Conservation (phyloP, 1,284 basidiomycete genomes). For the Wolfiporia cocos region DNA sequence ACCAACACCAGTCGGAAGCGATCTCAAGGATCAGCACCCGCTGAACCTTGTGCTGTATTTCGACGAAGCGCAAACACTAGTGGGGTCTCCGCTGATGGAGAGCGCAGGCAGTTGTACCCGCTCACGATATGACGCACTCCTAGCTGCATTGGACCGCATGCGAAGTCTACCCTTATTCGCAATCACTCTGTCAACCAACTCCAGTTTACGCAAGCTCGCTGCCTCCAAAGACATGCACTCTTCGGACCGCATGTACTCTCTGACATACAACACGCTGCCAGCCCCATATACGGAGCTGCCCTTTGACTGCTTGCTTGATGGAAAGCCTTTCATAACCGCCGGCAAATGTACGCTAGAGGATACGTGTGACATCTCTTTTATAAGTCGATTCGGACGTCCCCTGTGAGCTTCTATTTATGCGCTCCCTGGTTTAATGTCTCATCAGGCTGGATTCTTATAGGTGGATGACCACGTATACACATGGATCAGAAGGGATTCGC, state of each 20-base stretch:
- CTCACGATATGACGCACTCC: constrained; percentile 1
- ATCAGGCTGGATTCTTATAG: background rate
- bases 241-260: background rate
- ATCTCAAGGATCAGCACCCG: background rate
- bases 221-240: background rate
- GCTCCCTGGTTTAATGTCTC: background rate
- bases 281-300: constrained; percentile 1
- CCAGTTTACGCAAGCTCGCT: background rate
- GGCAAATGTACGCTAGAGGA: background rate
- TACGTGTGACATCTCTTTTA: background rate
- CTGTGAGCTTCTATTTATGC: constrained; percentile 1
- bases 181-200: constrained; percentile 3
- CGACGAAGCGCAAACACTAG: constrained; percentile 3
- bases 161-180: background rate
- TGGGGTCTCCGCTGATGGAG: background rate
- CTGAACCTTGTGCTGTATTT: background rate
- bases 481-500: too few relatives aligned
- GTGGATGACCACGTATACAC: background rate
- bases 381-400: constrained; percentile 2
- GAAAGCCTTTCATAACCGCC: background rate
- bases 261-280: background rate
- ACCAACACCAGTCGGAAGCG: too few relatives aligned
- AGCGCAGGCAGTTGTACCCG: background rate
- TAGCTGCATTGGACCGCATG: background rate
- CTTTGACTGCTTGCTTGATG: background rate